Base-by-base conservation (phyloP, 805 yeast species). In the Saturnispora dispora region DNA sequence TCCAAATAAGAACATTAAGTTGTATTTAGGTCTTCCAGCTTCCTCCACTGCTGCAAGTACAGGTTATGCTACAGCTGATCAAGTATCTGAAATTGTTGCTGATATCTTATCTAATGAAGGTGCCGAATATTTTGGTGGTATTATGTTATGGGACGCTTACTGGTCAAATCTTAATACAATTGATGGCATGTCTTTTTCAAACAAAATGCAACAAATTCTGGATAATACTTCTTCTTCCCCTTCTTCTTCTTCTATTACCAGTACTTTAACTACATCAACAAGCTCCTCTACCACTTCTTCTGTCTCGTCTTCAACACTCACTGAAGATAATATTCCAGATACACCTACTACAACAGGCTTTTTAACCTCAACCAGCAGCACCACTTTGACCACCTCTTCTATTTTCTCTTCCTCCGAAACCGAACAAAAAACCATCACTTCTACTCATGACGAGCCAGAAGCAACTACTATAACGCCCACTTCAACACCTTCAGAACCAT, bases 141-240 rank as follows among this genome's bases (percentile, higher is more conserved):
- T 90, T 61, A 79, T 84, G 76, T 70, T 89, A 54, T 90, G 98
- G 97, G 96, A 88, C 58, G 86, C 88, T 15, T 72, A 59, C 17
- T 47, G 60, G 50, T 48, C 61, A 5, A 54, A 54, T 35, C 33
- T 58, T 27, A 52, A 55, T 9, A 32, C 17, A 22, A 42, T 53
- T 10, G 50, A 56, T 37, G 58, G 53, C 36, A 27, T 43, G n/a
- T 45, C 58, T 5, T 55, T 47, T 40, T 53, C 56, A 27, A 48
- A 53, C 22, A 52, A 52, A 6, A 33, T 53, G 37, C 50, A 53
- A 32, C 28, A 48, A 4, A 22, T 61, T 18, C 51, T 56, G 25
- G 40, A 44, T 27, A 43, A 53, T 37, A 46, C 55, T 9, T 39
- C 60, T 18, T 46, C 58, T 33, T 33, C 48, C 9, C 30, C 60